Conservation (phyloP, 2,329 filamentous ascomycete species). For the Curvularia lunata region DNA sequence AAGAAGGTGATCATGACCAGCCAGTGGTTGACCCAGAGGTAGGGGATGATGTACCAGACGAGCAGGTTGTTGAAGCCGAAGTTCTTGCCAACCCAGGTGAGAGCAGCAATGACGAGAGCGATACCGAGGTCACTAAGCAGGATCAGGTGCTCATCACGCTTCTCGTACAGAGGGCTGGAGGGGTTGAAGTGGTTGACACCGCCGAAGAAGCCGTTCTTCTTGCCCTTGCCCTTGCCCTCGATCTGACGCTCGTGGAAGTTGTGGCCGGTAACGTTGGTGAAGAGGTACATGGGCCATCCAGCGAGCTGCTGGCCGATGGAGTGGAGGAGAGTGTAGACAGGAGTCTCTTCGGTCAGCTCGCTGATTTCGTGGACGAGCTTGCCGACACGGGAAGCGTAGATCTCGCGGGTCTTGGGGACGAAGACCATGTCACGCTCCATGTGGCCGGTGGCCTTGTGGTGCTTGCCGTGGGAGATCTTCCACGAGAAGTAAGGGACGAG, state of each 20-base stretch:
- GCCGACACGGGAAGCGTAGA: slow-evolving; percentile 78
- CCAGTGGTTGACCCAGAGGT: slow-evolving; percentile 99
- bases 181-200: slow-evolving; percentile 97
- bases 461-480: slow-evolving; percentile 99
- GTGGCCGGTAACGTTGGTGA: slow-evolving; percentile 94
- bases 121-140: slow-evolving; percentile 82
- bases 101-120: slow-evolving; percentile 63
- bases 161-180: slow-evolving; percentile 86
- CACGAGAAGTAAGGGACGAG: slow-evolving; percentile 98
- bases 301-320: slow-evolving; percentile 85
- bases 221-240: slow-evolving; percentile 92
- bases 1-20: slow-evolving; percentile 97
- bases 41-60: slow-evolving; percentile 95
- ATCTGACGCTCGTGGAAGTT: slow-evolving; percentile 89
- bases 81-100: slow-evolving; percentile 73
- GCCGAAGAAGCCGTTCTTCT: slow-evolving; percentile 77
- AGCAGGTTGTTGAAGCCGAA: slow-evolving; percentile 87
- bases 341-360: slow-evolving; percentile 94
- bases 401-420: slow-evolving; percentile 86
- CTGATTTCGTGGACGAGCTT: slow-evolving; percentile 78
- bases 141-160: slow-evolving; percentile 87
- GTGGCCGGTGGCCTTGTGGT: slow-evolving; percentile 98
- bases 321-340: slow-evolving; percentile 76
- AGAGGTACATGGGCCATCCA: slow-evolving; percentile 91
- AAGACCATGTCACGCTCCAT: slow-evolving; percentile 99